Percentiles rank a stretch among this genome's conserved stretches.
Conservation (phyloP, 2,329 filamentous ascomycete genomes). For the Calonectria hongkongensis region DNA sequence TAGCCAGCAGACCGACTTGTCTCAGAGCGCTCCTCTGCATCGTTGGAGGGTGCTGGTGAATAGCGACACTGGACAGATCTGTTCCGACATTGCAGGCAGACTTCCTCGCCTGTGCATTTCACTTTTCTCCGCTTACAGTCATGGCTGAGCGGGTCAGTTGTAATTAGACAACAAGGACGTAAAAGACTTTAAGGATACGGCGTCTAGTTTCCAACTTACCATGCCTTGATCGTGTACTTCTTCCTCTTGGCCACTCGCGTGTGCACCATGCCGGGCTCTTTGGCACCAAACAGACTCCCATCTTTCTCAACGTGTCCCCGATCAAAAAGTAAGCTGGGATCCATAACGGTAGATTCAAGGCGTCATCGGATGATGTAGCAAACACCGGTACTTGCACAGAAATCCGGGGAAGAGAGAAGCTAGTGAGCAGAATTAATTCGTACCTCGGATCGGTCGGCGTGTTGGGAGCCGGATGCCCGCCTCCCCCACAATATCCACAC, state of each 20-base stretch:
- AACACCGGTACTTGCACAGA: no score
- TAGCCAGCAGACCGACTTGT: not conserved
- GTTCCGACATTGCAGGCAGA: not conserved
- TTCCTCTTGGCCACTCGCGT: not conserved
- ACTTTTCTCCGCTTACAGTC: conserved; percentile 6
- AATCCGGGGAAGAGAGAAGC: no score
- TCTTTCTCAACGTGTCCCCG: not conserved
- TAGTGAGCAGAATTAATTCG: no score
- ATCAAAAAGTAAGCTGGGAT: no score
- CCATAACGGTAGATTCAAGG: no score
- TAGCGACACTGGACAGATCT: not conserved
- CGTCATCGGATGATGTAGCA: no score
- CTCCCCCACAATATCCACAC: no score
- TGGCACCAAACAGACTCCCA: not conserved
- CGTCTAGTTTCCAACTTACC: not conserved
- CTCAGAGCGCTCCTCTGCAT: not conserved
- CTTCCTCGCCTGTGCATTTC: not conserved
- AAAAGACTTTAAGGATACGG: no score
- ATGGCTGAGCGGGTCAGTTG: not conserved
- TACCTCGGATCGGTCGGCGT: no score
- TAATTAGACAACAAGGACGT: not conserved
- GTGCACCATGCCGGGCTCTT: not conserved
- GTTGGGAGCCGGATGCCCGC: no score
- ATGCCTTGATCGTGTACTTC: not conserved
- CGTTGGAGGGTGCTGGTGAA: not conserved